Evolutionary conservation across 2,329 filamentous ascomycete genomes (phyloP).

Genomic region (Aspergillus luchuensis): DNA sequence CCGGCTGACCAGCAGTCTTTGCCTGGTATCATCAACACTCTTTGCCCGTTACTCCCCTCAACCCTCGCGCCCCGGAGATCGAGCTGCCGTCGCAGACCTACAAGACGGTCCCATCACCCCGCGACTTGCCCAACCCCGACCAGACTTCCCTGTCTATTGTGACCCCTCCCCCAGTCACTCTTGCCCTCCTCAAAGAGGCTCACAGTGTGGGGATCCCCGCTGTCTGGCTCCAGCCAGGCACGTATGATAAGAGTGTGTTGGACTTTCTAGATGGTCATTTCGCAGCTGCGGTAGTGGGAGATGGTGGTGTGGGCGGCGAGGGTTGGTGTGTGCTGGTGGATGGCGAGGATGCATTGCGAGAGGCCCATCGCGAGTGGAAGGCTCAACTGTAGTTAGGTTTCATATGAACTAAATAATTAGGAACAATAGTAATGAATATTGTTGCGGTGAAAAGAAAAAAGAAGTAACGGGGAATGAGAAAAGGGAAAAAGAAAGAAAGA

Average conservation of each 20-base stretch:
- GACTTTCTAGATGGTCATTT: conserved; percentile 70
- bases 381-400: conserved; percentile 38
- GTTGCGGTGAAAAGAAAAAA: not conserved
- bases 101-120: conserved; percentile 66
- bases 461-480: not conserved
- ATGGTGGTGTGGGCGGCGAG: conserved; percentile 66
- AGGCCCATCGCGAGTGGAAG: conserved; percentile 58
- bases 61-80: conserved; percentile 70
- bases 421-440: conserved; percentile 2
- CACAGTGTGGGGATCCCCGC: conserved; percentile 70
- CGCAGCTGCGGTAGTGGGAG: conserved; percentile 66
- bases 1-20: conserved; percentile 64
- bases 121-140: conserved; percentile 64
- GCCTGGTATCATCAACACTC: conserved; percentile 80
- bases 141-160: conserved; percentile 82
- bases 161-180: conserved; percentile 78
- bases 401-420: not conserved
- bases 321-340: conserved; percentile 90
- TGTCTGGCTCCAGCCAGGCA: conserved; percentile 90
- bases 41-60: conserved; percentile 79
- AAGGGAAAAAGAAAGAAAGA: not conserved
- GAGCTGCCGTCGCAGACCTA: conserved; percentile 62
- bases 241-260: conserved; percentile 75
- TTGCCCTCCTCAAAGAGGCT: conserved; percentile 74
- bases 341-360: conserved; percentile 63